Base-by-base conservation (phyloP, 179 eudicot genomes). In the Beta macrorhiza region DNA sequence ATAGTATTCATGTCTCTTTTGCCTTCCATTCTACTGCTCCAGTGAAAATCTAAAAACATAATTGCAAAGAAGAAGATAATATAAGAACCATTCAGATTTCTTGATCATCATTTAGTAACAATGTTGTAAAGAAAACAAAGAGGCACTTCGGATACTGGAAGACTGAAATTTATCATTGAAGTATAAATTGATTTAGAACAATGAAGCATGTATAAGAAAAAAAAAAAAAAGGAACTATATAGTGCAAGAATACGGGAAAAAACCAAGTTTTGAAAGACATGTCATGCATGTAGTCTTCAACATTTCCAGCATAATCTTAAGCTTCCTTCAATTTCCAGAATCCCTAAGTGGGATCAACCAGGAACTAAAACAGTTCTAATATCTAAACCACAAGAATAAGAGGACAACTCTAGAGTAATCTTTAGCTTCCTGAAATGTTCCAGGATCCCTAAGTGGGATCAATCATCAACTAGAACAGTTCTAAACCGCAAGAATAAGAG, bases 1-100 rank as follows among this genome's bases (percentile, higher is more conserved):
- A 91, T 91, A 29, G 89, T 51, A 32, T 69, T 83, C 53, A 83
- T 55, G 68, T 75, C 72, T 79, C 76, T 77, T 49, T 72, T 72
- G 5, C 83, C 71, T 79, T 80, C 65, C 85, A 80, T 79, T 73
- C 16, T 58, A 52, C 63, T 67, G 64, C 61, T 52, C 6, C 58
- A 65, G 15, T 64, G 53, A 16, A 5, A 55, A 53, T 12, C 37
- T 51, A 22, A 22, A 20, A 45, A 53, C 42, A 74, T 11, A 53
- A 14, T 6, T 49, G 11, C 47, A 74, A 5, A 73, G 10, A 22
- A 74, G 8, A 15, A 55, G 42, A 22, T 19, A n/a, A 61, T 19
- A 22, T n/a, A 61, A 61, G 25, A 61, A 16, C 64, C 22, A 61
- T 5, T 61, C 1, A 8, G 9, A 15, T 5, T 61, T n/a, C 0